Evolutionary conservation across 768 basidiomycete genomes (phyloP).

Genomic region (Pisolithus marmoratus): DNA sequence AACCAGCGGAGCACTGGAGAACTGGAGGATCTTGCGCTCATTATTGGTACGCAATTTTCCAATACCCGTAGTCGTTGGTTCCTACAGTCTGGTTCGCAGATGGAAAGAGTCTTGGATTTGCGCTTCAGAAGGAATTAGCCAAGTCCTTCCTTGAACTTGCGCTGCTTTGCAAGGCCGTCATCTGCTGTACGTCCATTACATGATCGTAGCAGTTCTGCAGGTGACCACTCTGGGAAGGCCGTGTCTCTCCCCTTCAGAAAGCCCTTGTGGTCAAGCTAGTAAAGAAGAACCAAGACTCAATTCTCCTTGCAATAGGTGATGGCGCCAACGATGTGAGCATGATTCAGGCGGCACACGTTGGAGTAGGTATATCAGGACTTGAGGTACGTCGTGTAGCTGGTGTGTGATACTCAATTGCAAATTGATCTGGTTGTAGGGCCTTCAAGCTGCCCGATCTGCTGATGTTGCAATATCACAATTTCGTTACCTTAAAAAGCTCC

Average conservation of each 20-base stretch:
- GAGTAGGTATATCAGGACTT: conserved; percentile 95
- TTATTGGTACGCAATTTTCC: conserved; percentile 64
- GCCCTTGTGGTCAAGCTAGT: conserved; percentile 98
- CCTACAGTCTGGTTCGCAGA: conserved; percentile 41
- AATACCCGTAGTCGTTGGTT: not conserved
- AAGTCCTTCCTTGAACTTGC: conserved; percentile 91
- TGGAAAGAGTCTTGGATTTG: conserved; percentile 90
- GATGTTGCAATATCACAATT: conserved; percentile 99
- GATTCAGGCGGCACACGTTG: conserved; percentile 98
- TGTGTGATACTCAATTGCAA: not conserved
- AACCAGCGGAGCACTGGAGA: conserved; percentile 89
- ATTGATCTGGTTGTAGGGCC: conserved; percentile 47
- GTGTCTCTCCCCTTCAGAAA: conserved; percentile 96
- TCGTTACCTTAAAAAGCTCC: conserved; percentile 86
- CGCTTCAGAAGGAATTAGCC: conserved; percentile 88
- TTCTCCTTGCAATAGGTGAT: conserved; percentile 95
- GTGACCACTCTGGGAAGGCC: conserved; percentile 46
- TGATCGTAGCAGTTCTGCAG: too few relatives aligned
- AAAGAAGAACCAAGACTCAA: conserved; percentile 91
- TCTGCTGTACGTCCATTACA: conserved; percentile 65
- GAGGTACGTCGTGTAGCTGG: conserved; percentile 50
- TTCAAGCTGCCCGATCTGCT: conserved; percentile 96
- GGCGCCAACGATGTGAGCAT: conserved; percentile 99
- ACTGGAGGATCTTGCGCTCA: conserved; percentile 87
- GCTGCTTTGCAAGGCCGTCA: conserved; percentile 96